A percentile compares a stretch with the other conserved stretches of the same genome.
These are phyloP conservation scores for Wickerhamomyces alni DNA, from an alignment of 805 yeast genomes.

Conservation along the genomic window DNA sequence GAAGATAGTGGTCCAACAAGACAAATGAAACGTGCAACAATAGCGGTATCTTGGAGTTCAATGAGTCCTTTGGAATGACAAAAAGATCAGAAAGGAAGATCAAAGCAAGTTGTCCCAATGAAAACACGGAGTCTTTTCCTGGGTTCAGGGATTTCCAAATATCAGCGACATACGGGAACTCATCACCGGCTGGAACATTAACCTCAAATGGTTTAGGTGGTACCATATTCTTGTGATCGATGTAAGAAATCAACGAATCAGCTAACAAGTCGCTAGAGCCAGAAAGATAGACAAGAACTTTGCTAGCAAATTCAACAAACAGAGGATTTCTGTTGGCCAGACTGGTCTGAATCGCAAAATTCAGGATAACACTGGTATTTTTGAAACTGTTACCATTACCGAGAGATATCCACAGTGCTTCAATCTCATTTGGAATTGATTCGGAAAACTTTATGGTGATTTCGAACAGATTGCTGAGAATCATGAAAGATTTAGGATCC, in stretches of 20 bases:
- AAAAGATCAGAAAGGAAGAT: conserved; percentile 80
- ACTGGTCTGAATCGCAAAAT: conserved; percentile 62
- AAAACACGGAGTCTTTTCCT: conserved; percentile 70
- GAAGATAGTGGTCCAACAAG: conserved; percentile 80
- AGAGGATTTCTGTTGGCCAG: conserved; percentile 62
- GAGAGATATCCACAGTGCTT: conserved; percentile 93
- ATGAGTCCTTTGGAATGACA: conserved; percentile 57
- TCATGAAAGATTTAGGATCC: conserved; percentile 52
- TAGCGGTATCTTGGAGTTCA: conserved; percentile 57
- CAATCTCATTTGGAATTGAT: conserved; percentile 77
- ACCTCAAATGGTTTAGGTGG: conserved; percentile 46
- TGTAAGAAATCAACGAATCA: conserved; percentile 59
- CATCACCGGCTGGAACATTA: conserved; percentile 28
- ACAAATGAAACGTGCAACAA: conserved; percentile 76
- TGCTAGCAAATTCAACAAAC: conserved; percentile 75
- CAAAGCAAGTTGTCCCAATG: conserved; percentile 81
- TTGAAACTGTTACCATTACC: conserved; percentile 63
- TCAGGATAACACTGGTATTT: conserved; percentile 69
- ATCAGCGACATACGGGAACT: conserved; percentile 74
- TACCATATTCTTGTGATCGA: conserved; percentile 87
- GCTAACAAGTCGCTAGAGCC: conserved; percentile 45
- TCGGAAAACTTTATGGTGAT: conserved; percentile 76
- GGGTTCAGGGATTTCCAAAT: conserved; percentile 52
- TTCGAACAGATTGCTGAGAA: conserved; percentile 73
- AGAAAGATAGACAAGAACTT: conserved; percentile 74